Conservation (phyloP, 192 early-diverging fungal genomes). For the Podila epigama region DNA sequence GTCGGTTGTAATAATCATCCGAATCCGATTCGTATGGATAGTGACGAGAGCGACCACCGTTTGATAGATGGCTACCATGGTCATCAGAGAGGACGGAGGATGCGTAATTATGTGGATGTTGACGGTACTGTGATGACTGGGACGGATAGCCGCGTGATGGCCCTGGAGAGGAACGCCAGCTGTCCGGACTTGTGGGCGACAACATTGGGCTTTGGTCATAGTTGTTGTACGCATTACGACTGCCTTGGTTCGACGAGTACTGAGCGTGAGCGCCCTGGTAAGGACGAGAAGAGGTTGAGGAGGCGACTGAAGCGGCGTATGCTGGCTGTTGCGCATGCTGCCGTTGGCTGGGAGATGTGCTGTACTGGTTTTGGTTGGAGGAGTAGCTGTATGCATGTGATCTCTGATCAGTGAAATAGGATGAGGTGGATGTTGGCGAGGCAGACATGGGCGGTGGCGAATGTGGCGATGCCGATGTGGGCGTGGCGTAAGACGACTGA, state of each 20-base stretch:
- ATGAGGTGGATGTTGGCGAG: constrained; percentile 17
- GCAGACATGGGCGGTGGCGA: constrained; percentile 24
- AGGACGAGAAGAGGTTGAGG: background rate
- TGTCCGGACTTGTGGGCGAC: constrained; percentile 31
- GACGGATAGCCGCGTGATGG: constrained; percentile 26
- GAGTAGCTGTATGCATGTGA: background rate
- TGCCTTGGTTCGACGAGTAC: constrained; percentile 1
- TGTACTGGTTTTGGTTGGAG: constrained; percentile 7
- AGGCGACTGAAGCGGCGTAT: background rate
- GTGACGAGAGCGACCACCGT: constrained; percentile 4
- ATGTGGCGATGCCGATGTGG: constrained; percentile 17
- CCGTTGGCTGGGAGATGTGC: constrained; percentile 8
- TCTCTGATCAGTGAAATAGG: constrained; percentile 25
- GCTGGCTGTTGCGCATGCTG: background rate
- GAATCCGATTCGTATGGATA: constrained; percentile 31
- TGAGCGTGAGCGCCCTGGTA: constrained; percentile 2
- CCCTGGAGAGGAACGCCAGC: constrained; percentile 46
- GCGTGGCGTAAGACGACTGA: constrained; percentile 26
- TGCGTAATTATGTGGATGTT: background rate
- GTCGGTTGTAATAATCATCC: constrained; percentile 38
- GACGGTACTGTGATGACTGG: constrained; percentile 19
- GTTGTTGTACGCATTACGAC: background rate
- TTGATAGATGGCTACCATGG: constrained; percentile 3
- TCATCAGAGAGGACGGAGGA: constrained; percentile 32
- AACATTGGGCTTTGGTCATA: constrained; percentile 48